Base-by-base conservation (phyloP, 1,284 basidiomycete species). In the Phlebopus sp. region DNA sequence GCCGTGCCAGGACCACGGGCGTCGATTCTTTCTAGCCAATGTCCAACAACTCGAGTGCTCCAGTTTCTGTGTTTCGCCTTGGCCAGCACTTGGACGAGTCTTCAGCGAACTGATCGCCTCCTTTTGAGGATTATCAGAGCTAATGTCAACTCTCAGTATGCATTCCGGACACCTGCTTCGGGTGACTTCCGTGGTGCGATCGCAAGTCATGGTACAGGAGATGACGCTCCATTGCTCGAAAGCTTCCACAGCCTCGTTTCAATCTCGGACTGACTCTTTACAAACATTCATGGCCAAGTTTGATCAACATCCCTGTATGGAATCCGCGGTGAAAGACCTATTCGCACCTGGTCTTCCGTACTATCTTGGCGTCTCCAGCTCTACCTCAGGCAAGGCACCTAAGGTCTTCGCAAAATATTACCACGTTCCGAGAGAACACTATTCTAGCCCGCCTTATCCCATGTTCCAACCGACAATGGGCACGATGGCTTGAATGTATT, bases 301-400 rank as follows among this genome's bases (percentile, higher is more conserved):
- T 17, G 31, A 51, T 29, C 48, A 49, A 21, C 21, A 17, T 5
- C 50, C 46, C 23, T 48, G 48, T 43, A 40, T 31, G 32, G 47
- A 45, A 31, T 11, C 19, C 2, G 51, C 46, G 2, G 37, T 59
- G 27, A 35, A 47, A 7, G 42, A 59, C 32, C 23, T 58, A 32
- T 48, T 58, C 19, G 55, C 55, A 40, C 58, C 51, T 0, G 58
- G 57, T 18, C 46, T 59, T 3, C 58, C 58, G 15, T 44, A 37
- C 25, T 58, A 31, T 36, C 7, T 58, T 2, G 44, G 18, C 34
- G 29, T 55, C 41, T 59, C 55, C 15, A 58, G 58, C 21, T 41
- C 56, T 8, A 59, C 57, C 7, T 58, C 55, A 0, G 55, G 37
- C n/a, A 21, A 39, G 35, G 27, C 42, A 37, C 27, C 47, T 19